These are phyloP conservation scores for Talaromyces funiculosus DNA, from an alignment of 2,329 filamentous ascomycete species.

Conservation along the genomic window DNA sequence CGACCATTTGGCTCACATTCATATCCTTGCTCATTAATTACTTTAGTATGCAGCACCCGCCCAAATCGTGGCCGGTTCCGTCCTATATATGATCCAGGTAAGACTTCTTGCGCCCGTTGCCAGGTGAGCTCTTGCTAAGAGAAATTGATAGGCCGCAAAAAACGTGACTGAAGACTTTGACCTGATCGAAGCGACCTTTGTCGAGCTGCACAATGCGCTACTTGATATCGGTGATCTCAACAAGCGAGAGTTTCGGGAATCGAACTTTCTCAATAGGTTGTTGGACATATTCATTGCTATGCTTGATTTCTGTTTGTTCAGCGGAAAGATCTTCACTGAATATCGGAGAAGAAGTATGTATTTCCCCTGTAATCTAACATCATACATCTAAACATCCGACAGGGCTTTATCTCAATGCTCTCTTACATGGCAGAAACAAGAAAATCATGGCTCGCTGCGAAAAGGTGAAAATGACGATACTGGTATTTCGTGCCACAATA, in stretches of 20 bases:
- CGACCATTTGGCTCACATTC: not conserved
- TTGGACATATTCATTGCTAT: constrained; percentile 3
- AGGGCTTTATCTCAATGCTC: not conserved
- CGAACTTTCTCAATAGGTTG: constrained; percentile 1
- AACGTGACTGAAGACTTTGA: constrained; percentile 3
- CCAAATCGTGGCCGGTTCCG: not conserved
- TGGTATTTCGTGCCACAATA: constrained; percentile 2
- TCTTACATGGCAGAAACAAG: constrained; percentile 1
- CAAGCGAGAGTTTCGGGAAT: not conserved
- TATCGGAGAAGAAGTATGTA: not conserved
- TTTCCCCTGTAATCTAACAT: not conserved
- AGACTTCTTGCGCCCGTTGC: not conserved
- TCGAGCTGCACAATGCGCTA: not conserved
- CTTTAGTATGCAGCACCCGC: constrained; percentile 1
- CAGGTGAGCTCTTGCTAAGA: not conserved
- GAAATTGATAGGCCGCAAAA: not conserved
- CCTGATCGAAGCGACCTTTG: not conserved
- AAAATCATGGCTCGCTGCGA: constrained; percentile 5
- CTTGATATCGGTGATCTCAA: constrained; percentile 4
- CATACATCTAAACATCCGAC: not conserved
- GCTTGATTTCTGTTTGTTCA: constrained; percentile 1
- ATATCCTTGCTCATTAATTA: not conserved
- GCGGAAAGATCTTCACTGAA: not conserved
- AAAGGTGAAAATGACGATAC: constrained; percentile 3
- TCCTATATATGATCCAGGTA: constrained; percentile 1